These are phyloP conservation scores for Brasenia schreberi DNA, from an alignment of 164 flowering plant genomes.

Conservation along the genomic window DNA sequence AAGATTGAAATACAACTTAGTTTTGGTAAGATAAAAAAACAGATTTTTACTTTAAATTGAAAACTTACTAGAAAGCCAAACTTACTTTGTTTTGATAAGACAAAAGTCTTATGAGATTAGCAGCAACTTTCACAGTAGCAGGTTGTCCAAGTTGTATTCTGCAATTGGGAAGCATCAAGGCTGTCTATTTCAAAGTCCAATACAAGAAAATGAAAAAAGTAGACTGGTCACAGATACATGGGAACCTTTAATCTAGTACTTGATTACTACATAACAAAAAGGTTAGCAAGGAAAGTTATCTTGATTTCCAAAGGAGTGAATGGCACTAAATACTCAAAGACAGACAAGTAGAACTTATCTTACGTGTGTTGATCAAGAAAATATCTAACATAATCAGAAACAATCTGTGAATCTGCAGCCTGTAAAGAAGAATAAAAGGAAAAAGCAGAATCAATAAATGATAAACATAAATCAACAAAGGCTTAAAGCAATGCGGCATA, in stretches of 20 bases:
- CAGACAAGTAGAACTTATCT: slow-evolving; percentile 8
- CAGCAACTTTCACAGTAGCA: slow-evolving; percentile 94
- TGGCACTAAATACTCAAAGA: no score
- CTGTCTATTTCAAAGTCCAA: not conserved
- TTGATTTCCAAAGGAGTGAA: no score
- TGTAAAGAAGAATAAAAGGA: slow-evolving; percentile 12
- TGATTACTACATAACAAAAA: no score
- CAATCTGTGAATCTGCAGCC: slow-evolving; percentile 93
- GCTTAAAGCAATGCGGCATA: no score
- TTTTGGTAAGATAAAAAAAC: no score
- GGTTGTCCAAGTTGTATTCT: slow-evolving; percentile 96
- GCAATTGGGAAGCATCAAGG: slow-evolving; percentile 1
- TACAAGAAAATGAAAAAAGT: not conserved
- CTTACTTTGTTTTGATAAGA: slow-evolving; percentile 81
- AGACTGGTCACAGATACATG: not conserved
- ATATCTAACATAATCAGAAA: slow-evolving; percentile 82
- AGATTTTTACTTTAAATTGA: no score
- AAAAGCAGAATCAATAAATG: not conserved
- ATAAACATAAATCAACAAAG: no score
- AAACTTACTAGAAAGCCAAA: not conserved
- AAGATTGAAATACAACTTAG: no score
- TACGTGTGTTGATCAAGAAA: slow-evolving; percentile 88
- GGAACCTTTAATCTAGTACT: no score
- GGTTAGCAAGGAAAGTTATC: no score
- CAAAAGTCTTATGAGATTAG: slow-evolving; percentile 67